Percentiles rank a stretch among this genome's conserved stretches.
These are phyloP conservation scores for Boletus nobilissimus DNA, from an alignment of 1,284 basidiomycete species.

Conservation along the genomic window DNA sequence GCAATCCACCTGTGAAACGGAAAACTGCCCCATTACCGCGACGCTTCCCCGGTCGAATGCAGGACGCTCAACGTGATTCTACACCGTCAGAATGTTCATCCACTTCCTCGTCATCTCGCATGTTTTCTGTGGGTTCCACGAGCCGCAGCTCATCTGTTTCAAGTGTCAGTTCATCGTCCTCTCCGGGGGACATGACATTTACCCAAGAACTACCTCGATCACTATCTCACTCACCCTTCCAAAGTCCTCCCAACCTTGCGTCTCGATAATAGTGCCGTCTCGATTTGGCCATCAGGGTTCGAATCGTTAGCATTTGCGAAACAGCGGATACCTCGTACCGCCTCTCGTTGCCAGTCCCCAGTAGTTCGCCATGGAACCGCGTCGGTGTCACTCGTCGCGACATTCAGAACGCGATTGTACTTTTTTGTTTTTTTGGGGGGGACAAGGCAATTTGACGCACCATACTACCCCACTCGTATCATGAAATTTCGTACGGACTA, in stretches of 20 bases:
- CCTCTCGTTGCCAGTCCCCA: too few species aligned
- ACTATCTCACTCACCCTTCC: not conserved
- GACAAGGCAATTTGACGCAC: too few species aligned
- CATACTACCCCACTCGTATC: too few species aligned
- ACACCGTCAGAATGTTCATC: constrained; percentile 27
- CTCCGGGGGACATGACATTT: not conserved
- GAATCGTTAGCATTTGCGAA: too few species aligned
- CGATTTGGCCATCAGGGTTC: too few species aligned
- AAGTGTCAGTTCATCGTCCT: not conserved
- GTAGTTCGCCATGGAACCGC: too few species aligned
- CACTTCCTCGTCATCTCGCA: constrained; percentile 3
- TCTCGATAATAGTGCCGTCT: too few species aligned
- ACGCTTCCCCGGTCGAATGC: constrained; percentile 8
- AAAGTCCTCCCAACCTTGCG: not conserved
- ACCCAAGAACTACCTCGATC: constrained; percentile 13
- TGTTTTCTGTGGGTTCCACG: constrained; percentile 10
- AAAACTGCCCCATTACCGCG: constrained; percentile 25
- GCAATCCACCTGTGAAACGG: not conserved
- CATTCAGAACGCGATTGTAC: too few species aligned
- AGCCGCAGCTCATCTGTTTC: constrained; percentile 14
- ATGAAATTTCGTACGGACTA: too few species aligned
- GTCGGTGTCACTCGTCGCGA: too few species aligned
- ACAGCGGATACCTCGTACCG: too few species aligned
- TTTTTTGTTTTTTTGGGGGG: too few species aligned
- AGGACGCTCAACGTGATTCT: not conserved